Evolutionary conservation across 352 stramenopile species (phyloP).

Genomic region (Phytophthora macrochlamydospora): DNA sequence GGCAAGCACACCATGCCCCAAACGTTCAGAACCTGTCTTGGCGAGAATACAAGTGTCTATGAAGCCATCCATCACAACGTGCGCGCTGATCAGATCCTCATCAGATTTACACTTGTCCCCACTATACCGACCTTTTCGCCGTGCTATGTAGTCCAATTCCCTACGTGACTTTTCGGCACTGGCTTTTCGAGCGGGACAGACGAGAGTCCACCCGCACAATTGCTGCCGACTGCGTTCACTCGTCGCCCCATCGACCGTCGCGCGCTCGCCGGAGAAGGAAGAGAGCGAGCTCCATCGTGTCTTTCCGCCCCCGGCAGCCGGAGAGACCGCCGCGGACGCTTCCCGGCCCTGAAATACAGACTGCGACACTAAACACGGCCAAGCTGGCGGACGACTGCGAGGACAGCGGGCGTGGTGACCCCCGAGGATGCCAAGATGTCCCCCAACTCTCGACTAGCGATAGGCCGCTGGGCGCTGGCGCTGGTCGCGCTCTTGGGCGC

Average conservation of each 20-base stretch:
- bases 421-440: conserved; percentile 31
- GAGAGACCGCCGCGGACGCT: background rate
- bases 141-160: background rate
- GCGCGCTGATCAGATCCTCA: background rate
- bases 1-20: too few relatives aligned
- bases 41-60: too few relatives aligned
- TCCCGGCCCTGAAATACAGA: too few relatives aligned
- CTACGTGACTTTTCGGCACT: background rate
- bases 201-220: background rate
- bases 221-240: background rate
- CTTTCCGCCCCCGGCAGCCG: conserved; percentile 3
- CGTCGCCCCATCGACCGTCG: background rate
- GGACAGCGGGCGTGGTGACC: background rate
- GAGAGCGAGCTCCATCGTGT: conserved; percentile 7
- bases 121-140: background rate
- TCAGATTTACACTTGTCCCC: background rate
- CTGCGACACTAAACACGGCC: background rate
- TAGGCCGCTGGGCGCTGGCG: background rate
- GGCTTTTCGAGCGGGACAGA: conserved; percentile 1
- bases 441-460: conserved; percentile 6
- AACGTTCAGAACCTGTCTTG: too few relatives aligned
- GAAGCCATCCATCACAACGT: too few relatives aligned
- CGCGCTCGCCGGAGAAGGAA: background rate
- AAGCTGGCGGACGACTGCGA: conserved; percentile 24
- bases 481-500: background rate